Conservation (phyloP, 495 filamentous ascomycete species). For the Penicillium manginii region DNA sequence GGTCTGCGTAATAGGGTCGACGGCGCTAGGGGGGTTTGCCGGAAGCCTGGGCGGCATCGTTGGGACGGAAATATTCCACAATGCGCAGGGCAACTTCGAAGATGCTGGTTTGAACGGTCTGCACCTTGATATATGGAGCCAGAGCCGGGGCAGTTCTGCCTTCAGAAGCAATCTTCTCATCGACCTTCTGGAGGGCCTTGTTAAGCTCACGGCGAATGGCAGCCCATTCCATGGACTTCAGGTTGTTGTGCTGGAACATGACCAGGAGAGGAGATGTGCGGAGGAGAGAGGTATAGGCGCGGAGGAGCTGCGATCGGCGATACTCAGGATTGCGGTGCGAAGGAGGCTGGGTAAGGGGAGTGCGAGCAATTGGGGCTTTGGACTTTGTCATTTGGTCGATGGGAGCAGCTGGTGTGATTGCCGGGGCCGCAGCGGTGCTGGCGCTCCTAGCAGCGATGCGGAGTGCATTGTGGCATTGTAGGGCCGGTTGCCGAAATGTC, state of each 20-base stretch:
- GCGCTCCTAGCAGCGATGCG: constrained; percentile 34
- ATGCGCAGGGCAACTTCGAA: constrained; percentile 82
- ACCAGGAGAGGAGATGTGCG: constrained; percentile 87
- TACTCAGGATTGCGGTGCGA: constrained; percentile 83
- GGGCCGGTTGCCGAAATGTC: constrained; percentile 38
- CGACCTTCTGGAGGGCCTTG: constrained; percentile 68
- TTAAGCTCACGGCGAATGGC: constrained; percentile 81
- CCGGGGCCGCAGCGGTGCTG: constrained; percentile 45
- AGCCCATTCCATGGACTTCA: constrained; percentile 85
- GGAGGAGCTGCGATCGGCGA: constrained; percentile 92
- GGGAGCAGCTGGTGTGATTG: constrained; percentile 53
- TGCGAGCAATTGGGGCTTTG: constrained; percentile 55
- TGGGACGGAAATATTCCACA: constrained; percentile 82
- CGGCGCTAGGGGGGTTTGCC: constrained; percentile 38
- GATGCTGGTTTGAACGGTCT: constrained; percentile 84
- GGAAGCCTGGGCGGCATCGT: constrained; percentile 31
- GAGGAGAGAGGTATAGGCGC: constrained; percentile 90
- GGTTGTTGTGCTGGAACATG: constrained; percentile 96
- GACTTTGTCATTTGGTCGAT: constrained; percentile 57
- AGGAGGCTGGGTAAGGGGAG: constrained; percentile 78
- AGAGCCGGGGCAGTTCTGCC: constrained; percentile 46
- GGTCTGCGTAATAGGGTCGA: constrained; percentile 47
- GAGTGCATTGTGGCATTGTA: constrained; percentile 42
- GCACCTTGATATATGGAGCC: constrained; percentile 67
- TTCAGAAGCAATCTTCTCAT: constrained; percentile 55